Evolutionary conservation across 768 basidiomycete species (phyloP), one percentile per base, ranked within the genome.

Genomic region (Cubamyces sp.): DNA sequence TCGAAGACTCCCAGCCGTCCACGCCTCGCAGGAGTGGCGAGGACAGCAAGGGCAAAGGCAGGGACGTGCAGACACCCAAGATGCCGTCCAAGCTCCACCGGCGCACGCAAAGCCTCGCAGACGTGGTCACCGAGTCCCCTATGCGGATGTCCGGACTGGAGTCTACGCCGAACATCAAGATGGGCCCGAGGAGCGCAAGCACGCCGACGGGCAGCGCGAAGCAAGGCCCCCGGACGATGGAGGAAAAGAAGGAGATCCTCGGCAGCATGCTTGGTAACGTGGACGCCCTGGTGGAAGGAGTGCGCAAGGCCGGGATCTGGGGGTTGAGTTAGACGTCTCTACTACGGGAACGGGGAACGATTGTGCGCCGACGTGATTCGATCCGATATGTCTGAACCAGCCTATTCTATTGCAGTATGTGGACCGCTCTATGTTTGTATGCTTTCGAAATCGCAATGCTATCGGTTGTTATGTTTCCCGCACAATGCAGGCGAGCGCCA

Each of bases 261-360:
- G 89, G 90, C 0, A 87, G 84, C 47, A 88, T 94, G 85, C 74
- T 96, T 46, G 94, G 92, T 3, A 96, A 96, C 71, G 94, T 96
- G 3, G 94, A 96, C 71, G 89, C 91, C 30, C 80, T 96, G 11
- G 92, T 96, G 5, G 92, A 93, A 64, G 88, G 93, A 0, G 90
- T 96, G 37, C 80, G 88, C 63, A 90, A 87, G 74, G 92, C 91
- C 0, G 92, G 93, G 0, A 86, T 95, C 57, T 96, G 92, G 92
- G 92, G 94, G 6, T 73, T 93, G 58, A 85, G 74, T 37, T 83
- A 55, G 56, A 12, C 21, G 45, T 23, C 12, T 34, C 21, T 23
- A 23, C 12, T 11, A 34, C 34, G 34, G 34, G 34, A 34, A 6
- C 34, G 18, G 40, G 16, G 53, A n/a, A 16, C 23, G 41, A 12